A percentile compares a stretch with the other conserved stretches of the same genome.
These are phyloP conservation scores for Fusarium subglutinans DNA, from an alignment of 2,329 filamentous ascomycete species.

Conservation along the genomic window DNA sequence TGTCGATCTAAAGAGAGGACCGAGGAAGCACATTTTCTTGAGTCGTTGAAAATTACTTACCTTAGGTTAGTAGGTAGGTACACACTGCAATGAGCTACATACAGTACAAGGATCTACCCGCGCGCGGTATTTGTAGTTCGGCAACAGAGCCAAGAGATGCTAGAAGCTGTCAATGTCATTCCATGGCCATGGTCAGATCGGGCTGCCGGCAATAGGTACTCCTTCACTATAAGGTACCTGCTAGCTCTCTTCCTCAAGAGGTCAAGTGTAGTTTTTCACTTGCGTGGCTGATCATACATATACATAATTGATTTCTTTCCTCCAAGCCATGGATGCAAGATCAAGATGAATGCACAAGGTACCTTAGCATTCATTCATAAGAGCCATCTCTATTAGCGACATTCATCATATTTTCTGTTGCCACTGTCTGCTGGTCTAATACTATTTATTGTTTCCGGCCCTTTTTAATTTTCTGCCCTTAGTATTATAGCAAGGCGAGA, in stretches of 20 bases:
- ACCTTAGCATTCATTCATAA: neutral
- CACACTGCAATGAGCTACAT: neutral
- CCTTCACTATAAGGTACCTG: neutral
- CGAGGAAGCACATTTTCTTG: neutral
- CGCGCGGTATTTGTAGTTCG: neutral
- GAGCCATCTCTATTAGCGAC: neutral
- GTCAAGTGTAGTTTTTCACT: neutral
- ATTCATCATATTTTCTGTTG: slow-evolving; percentile 6
- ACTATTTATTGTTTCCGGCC: slow-evolving; percentile 9
- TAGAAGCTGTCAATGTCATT: neutral
- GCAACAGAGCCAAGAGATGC: neutral
- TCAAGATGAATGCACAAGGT: neutral
- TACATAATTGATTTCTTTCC: neutral
- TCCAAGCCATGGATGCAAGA: neutral
- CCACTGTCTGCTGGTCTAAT: neutral
- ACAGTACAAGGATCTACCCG: neutral
- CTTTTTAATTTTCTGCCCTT: slow-evolving; percentile 18
- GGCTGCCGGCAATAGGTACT: slow-evolving; percentile 1
- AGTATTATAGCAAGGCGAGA: slow-evolving; percentile 27
- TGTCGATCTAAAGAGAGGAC: neutral
- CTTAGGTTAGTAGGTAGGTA: neutral
- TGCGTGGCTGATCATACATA: neutral
- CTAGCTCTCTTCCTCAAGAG: neutral
- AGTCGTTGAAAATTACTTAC: neutral
- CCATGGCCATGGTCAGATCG: neutral